phyloP scores from a whole-genome alignment of 2,329 filamentous ascomycete genomes.

The Pseudocercospora musae region DNA sequence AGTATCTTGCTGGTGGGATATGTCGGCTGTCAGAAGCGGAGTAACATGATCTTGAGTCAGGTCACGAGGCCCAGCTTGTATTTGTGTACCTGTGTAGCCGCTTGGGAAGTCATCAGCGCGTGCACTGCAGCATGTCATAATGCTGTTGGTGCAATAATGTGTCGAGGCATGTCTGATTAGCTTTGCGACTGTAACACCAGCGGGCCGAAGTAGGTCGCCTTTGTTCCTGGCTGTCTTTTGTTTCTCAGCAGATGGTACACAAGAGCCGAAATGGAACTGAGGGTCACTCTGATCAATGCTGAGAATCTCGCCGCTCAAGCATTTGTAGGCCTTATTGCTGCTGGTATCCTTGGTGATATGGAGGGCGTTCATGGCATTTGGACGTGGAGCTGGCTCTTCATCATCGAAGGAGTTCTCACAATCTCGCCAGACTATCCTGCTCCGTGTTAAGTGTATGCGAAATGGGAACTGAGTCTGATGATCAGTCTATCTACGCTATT shows the following conservation, averaged over 20 bases:
- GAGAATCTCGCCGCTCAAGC: constrained; percentile 40
- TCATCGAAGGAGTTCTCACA: constrained; percentile 23
- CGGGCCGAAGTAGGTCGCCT: constrained; percentile 25
- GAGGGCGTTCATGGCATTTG: constrained; percentile 37
- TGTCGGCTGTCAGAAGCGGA: constrained; percentile 40
- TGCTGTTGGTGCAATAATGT: constrained; percentile 7
- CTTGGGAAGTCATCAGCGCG: constrained; percentile 42
- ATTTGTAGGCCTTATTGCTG: constrained; percentile 41
- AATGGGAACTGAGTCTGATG: no score
- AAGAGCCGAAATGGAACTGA: constrained; percentile 38
- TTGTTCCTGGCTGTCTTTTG: constrained; percentile 36
- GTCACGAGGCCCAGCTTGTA: constrained; percentile 39
- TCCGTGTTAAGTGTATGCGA: no score
- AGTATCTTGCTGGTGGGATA: constrained; percentile 16
- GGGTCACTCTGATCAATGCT: constrained; percentile 40
- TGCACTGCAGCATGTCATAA: constrained; percentile 35
- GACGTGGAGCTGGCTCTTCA: constrained; percentile 43
- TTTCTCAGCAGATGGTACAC: constrained; percentile 39
- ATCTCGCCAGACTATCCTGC: constrained; percentile 32
- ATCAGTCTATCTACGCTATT: no score
- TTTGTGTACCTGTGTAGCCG: constrained; percentile 37
- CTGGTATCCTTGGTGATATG: constrained; percentile 33
- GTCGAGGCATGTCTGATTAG: background rate
- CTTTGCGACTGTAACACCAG: background rate
- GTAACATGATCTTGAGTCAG: constrained; percentile 46